Evolutionary conservation across 2,329 filamentous ascomycete genomes (phyloP).

Genomic region (Pseudohalonectria lignicola): DNA sequence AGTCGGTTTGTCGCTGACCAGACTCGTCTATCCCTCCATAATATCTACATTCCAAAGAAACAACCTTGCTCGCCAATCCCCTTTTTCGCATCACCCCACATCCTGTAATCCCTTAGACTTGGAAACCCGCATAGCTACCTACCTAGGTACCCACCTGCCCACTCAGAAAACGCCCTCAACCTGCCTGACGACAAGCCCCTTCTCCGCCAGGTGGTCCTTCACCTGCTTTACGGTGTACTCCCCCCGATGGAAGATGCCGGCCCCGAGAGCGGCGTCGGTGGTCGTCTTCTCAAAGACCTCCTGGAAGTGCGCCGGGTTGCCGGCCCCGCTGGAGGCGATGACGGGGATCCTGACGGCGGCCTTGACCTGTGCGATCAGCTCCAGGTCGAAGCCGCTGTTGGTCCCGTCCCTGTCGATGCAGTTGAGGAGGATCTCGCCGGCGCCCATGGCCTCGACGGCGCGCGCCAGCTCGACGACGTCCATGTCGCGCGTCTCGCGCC

Average conservation of each 20-base stretch:
- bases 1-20: too few relatives aligned
- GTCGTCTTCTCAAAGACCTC: slow-evolving; percentile 80
- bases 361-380: slow-evolving; percentile 85
- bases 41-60: too few relatives aligned
- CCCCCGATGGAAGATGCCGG: slow-evolving; percentile 93
- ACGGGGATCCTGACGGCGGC: slow-evolving; percentile 80
- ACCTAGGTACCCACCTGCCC: too few relatives aligned
- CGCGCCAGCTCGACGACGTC: slow-evolving; percentile 81
- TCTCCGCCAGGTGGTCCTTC: slow-evolving; percentile 65
- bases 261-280: slow-evolving; percentile 87
- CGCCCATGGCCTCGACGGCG: slow-evolving; percentile 92
- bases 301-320: slow-evolving; percentile 75
- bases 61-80: not conserved
- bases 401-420: slow-evolving; percentile 96
- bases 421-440: slow-evolving; percentile 89
- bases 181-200: slow-evolving; percentile 67
- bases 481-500: slow-evolving; percentile 84
- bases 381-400: slow-evolving; percentile 88
- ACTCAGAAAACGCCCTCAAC: slow-evolving; percentile 49
- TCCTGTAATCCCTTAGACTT: too few relatives aligned
- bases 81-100: not conserved
- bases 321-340: slow-evolving; percentile 88
- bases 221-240: slow-evolving; percentile 94
- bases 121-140: too few relatives aligned
- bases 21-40: too few relatives aligned